Evolutionary conservation across 768 basidiomycete species (phyloP), one percentile per base, ranked within the genome.

Genomic region (Cubamyces lactineus): DNA sequence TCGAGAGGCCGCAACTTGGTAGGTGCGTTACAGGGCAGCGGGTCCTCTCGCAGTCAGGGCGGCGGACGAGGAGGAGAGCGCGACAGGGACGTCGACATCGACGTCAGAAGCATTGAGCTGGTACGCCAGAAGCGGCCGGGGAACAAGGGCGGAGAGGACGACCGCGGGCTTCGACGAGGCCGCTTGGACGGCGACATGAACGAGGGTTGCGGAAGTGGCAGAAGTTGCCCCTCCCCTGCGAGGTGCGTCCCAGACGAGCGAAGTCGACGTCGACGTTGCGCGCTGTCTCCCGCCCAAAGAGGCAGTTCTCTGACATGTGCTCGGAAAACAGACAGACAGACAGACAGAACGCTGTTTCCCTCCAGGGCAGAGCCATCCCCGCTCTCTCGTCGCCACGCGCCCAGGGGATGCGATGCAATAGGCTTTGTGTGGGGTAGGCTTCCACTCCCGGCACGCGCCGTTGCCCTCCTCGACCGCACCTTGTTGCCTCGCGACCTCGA

Each of bases 221-320:
- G 48, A 43, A 19, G 30, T 21, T 19, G 49, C 34, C 34, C 34
- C 34, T 34, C 34, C 5, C 34, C 34, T 34, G 34, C 34, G 34
- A 6, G 41, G 57, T 59, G 57, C 40, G 57, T 59, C 52, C 57
- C 26, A 51, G 57, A 51, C 49, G 41, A 43, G 48, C 11, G 5
- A 34, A 34, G 19, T 19, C 57, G 49, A 52, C 49, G 23, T 34
- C 34, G 49, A 52, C 49, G 23, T 34, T 11, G 41, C 49, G 51
- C 30, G 57, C 50, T 41, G 57, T 59, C 49, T 7, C 28, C 28
- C 34, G 34, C 57, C 49, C 28, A 24, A 52, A 28, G 30, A 24
- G 48, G 34, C 48, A 30, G 19, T 21, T 34, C 40, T 23, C 49
- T 59, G 57, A 59, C 57, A 52, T 47, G 39, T 41, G 19, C 49